Evolutionary conservation across 805 yeast species (phyloP).

Genomic region (Sugiyamaella floridensis): DNA sequence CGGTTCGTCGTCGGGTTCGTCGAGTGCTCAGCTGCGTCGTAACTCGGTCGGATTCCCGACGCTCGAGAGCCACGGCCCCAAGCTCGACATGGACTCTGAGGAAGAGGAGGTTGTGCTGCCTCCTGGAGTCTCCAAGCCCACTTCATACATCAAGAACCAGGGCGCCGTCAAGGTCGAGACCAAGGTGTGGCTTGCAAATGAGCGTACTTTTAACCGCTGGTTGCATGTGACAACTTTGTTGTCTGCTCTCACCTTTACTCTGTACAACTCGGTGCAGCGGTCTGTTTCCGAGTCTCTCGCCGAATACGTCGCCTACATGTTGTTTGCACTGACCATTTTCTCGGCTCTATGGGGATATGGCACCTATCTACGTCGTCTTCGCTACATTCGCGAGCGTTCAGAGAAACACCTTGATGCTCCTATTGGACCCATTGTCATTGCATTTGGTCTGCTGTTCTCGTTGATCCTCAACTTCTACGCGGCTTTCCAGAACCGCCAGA

Average conservation of each 20-base stretch:
- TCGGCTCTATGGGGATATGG: slow-evolving; percentile 85
- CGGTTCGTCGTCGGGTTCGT: slow-evolving; percentile 10
- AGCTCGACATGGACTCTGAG: slow-evolving; percentile 46
- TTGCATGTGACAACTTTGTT: slow-evolving; percentile 79
- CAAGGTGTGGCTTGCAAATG: slow-evolving; percentile 97
- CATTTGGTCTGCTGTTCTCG: slow-evolving; percentile 59
- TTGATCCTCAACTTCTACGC: slow-evolving; percentile 65
- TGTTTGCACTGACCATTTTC: slow-evolving; percentile 76
- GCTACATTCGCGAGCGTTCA: slow-evolving; percentile 69
- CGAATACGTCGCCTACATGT: slow-evolving; percentile 62
- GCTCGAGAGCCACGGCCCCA: slow-evolving; percentile 5
- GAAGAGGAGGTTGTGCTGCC: slow-evolving; percentile 85
- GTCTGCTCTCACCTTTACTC: slow-evolving; percentile 76
- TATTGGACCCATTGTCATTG: slow-evolving; percentile 78
- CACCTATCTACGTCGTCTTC: slow-evolving; percentile 63
- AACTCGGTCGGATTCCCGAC: slow-evolving; percentile 6
- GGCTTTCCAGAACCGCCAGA: slow-evolving; percentile 7
- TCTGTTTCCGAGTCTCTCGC: slow-evolving; percentile 57
- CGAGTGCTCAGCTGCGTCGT: neutral
- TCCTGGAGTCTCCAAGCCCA: slow-evolving; percentile 82
- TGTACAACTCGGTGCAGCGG: slow-evolving; percentile 65
- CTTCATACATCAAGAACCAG: slow-evolving; percentile 68
- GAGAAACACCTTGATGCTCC: slow-evolving; percentile 86
- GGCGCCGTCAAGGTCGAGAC: slow-evolving; percentile 95
- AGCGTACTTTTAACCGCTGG: slow-evolving; percentile 96